A percentile compares a stretch with the other conserved stretches of the same genome.
Conservation (phyloP, 352 stramenopile species). For the Phytophthora hibernalis region DNA sequence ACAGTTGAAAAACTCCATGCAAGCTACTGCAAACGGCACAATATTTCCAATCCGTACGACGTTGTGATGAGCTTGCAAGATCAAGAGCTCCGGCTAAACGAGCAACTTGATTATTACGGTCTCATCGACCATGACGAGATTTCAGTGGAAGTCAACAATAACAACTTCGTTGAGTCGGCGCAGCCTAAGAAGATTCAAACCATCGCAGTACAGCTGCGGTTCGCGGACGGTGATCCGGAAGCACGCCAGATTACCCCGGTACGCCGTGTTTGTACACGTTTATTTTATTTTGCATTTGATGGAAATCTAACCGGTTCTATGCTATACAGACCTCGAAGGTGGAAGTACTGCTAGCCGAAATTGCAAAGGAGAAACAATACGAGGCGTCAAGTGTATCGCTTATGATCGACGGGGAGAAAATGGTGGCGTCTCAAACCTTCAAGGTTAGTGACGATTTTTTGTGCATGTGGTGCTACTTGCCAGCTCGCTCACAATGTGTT, state of each 20-base stretch:
- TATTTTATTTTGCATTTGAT: neutral
- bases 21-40: constrained; percentile 71
- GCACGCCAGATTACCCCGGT: constrained; percentile 54
- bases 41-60: constrained; percentile 52
- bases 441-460: constrained; percentile 38
- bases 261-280: constrained; percentile 1
- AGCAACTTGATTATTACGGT: constrained; percentile 58
- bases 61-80: constrained; percentile 62
- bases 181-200: constrained; percentile 12
- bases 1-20: constrained; percentile 67
- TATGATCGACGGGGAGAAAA: constrained; percentile 60
- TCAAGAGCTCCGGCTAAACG: constrained; percentile 45
- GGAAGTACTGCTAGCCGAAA: constrained; percentile 43
- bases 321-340: constrained; percentile 50
- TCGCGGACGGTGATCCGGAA: constrained; percentile 41
- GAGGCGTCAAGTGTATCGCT: constrained; percentile 43
- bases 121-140: constrained; percentile 74
- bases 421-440: constrained; percentile 50
- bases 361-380: constrained; percentile 34
- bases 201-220: constrained; percentile 58
- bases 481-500: constrained; percentile 1
- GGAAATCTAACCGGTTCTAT: neutral
- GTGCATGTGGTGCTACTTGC: neutral
- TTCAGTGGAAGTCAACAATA: constrained; percentile 53
- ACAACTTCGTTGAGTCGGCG: constrained; percentile 31